A percentile compares a stretch with the other conserved stretches of the same genome.
phyloP scores from a whole-genome alignment of 345 rosid genomes.

The Acer negundo region DNA sequence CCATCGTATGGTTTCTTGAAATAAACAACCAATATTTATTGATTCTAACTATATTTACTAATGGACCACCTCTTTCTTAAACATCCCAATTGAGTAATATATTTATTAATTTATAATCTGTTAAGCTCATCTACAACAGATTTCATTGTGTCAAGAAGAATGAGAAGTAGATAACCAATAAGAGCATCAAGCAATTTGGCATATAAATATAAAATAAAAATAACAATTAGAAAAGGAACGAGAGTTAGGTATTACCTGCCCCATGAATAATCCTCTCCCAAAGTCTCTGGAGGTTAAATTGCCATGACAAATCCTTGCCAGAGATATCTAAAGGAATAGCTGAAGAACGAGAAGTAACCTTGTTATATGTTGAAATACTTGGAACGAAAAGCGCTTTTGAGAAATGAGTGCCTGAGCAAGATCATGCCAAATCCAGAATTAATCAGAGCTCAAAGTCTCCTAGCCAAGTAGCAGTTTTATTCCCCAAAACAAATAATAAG shows the following conservation, averaged over 20 bases:
- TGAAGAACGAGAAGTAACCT: conserved; percentile 65
- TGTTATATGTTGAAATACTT: conserved; percentile 72
- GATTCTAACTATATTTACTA: background rate
- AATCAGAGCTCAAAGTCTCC: background rate
- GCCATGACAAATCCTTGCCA: conserved; percentile 73
- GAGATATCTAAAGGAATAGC: conserved; percentile 42
- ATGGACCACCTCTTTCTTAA: background rate
- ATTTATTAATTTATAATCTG: background rate
- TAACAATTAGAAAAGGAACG: background rate
- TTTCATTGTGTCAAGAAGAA: background rate
- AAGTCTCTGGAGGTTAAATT: conserved; percentile 61
- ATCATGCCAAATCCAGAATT: conserved; percentile 14
- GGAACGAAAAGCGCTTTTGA: conserved; percentile 84
- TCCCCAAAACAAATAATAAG: background rate
- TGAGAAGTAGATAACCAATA: background rate
- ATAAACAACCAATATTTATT: background rate
- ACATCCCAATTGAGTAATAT: background rate
- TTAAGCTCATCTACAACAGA: background rate
- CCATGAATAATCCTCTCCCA: conserved; percentile 78
- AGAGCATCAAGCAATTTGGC: background rate
- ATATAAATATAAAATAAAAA: background rate
- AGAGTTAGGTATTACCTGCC: conserved; percentile 40
- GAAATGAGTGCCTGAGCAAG: conserved; percentile 65
- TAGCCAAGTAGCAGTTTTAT: conserved; percentile 2
- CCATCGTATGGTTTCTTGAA: background rate